Evolutionary conservation across 2,329 filamentous ascomycete species (phyloP).

Genomic region (Thelonectria rubi): DNA sequence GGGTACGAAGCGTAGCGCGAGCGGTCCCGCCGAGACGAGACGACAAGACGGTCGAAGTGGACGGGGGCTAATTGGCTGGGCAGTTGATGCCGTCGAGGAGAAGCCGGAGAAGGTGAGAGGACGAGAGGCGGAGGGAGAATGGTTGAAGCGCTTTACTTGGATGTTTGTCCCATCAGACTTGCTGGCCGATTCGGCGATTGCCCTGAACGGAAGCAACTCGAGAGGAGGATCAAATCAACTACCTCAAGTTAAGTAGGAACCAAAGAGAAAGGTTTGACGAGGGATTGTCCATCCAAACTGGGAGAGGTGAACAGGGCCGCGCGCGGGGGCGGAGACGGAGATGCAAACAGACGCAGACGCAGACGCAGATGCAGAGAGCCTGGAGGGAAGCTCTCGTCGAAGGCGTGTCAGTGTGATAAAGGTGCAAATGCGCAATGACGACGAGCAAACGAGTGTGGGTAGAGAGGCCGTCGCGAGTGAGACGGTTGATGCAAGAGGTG

Average conservation of each 20-base stretch:
- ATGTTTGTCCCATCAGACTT: background rate
- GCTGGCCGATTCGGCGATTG: background rate
- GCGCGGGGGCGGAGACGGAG: background rate
- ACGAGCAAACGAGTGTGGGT: background rate
- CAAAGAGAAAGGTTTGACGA: background rate
- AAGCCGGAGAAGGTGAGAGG: constrained; percentile 12
- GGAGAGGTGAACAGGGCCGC: background rate
- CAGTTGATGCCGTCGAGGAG: constrained; percentile 11
- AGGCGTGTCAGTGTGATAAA: background rate
- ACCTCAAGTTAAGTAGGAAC: background rate
- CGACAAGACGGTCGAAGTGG: constrained; percentile 19
- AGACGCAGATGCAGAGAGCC: background rate
- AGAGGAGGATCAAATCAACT: no score
- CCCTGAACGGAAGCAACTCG: background rate
- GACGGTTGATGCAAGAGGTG: constrained; percentile 6
- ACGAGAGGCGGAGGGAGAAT: background rate
- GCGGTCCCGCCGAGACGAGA: constrained; percentile 27
- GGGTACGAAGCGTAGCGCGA: constrained; percentile 15
- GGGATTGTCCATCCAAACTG: background rate
- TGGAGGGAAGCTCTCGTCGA: background rate
- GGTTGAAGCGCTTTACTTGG: background rate
- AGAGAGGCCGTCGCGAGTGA: background rate
- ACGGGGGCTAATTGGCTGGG: constrained; percentile 20
- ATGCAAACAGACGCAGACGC: no score
- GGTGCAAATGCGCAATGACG: background rate